A percentile compares a stretch with the other conserved stretches of the same genome.
Conservation (phyloP, 1,139 yeast genomes). For the Candida buenavistaensis region DNA sequence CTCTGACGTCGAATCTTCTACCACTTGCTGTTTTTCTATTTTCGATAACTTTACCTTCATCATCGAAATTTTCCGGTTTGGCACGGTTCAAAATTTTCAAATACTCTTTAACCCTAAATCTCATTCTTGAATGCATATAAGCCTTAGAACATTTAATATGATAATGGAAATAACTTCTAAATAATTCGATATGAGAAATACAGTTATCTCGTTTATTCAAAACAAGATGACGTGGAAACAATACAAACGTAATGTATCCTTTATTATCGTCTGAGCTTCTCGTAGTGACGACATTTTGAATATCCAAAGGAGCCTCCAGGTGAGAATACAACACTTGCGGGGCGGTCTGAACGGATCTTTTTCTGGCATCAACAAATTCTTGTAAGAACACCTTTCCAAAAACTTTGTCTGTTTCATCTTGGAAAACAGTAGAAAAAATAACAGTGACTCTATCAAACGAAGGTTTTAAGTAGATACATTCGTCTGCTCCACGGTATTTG, state of each 20-base stretch:
- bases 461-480: constrained; percentile 86
- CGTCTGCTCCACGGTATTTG: constrained; percentile 84
- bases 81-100: constrained; percentile 95
- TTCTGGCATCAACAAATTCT: constrained; percentile 95
- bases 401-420: constrained; percentile 94
- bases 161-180: constrained; percentile 96
- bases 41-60: constrained; percentile 58
- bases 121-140: constrained; percentile 97
- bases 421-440: constrained; percentile 88
- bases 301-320: constrained; percentile 90
- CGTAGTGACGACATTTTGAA: constrained; percentile 40
- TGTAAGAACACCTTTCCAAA: constrained; percentile 95
- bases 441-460: constrained; percentile 96
- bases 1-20: constrained; percentile 57
- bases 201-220: constrained; percentile 79
- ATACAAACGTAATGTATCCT: constrained; percentile 76
- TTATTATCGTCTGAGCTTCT: constrained; percentile 45
- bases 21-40: constrained; percentile 82
- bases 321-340: constrained; percentile 95
- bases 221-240: constrained; percentile 71
- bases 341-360: constrained; percentile 94
- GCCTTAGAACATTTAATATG: constrained; percentile 98
- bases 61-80: constrained; percentile 86
- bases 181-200: constrained; percentile 84
- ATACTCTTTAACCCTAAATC: constrained; percentile 90